A percentile compares a stretch with the other conserved stretches of the same genome.
phyloP scores from a whole-genome alignment of 2,329 filamentous ascomycete species.

The Metarhizium sp. region DNA sequence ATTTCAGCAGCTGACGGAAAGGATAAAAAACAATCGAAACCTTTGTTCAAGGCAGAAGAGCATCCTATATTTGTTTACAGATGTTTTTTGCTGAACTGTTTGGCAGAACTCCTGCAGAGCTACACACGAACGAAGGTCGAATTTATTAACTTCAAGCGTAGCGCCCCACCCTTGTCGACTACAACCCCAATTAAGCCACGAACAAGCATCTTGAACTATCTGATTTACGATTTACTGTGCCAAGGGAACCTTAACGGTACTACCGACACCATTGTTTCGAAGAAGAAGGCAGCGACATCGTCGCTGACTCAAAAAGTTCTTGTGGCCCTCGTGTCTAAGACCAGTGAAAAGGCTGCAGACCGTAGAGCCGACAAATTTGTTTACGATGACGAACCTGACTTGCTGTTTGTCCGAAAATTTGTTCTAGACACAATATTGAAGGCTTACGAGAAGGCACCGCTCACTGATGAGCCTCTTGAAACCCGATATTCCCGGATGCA shows the following conservation, averaged over 20 bases:
- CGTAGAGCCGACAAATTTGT: conserved; percentile 48
- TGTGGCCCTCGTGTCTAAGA: conserved; percentile 80
- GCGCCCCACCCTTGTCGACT: conserved; percentile 71
- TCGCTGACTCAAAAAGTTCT: conserved; percentile 79
- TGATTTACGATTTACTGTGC: conserved; percentile 69
- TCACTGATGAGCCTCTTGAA: conserved; percentile 72
- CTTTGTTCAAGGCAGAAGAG: conserved; percentile 79
- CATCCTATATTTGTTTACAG: conserved; percentile 95
- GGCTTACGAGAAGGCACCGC: conserved; percentile 80
- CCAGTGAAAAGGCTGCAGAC: conserved; percentile 62
- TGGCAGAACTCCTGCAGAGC: conserved; percentile 81
- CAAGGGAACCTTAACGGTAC: conserved; percentile 54
- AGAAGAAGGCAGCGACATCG: conserved; percentile 80
- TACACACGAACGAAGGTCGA: conserved; percentile 96
- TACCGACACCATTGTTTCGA: conserved; percentile 64
- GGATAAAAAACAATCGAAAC: conserved; percentile 58
- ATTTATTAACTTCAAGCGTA: conserved; percentile 98
- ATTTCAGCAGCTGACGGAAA: conserved; percentile 29
- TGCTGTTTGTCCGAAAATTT: conserved; percentile 89
- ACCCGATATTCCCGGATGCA: conserved; percentile 81
- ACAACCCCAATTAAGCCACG: conserved; percentile 90
- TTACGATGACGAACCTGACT: conserved; percentile 69
- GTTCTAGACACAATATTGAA: conserved; percentile 89
- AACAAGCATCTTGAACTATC: conserved; percentile 85
- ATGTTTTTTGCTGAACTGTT: conserved; percentile 86